phyloP scores from a whole-genome alignment of 805 yeast species.

The Saccharomycodes ludwigii region DNA sequence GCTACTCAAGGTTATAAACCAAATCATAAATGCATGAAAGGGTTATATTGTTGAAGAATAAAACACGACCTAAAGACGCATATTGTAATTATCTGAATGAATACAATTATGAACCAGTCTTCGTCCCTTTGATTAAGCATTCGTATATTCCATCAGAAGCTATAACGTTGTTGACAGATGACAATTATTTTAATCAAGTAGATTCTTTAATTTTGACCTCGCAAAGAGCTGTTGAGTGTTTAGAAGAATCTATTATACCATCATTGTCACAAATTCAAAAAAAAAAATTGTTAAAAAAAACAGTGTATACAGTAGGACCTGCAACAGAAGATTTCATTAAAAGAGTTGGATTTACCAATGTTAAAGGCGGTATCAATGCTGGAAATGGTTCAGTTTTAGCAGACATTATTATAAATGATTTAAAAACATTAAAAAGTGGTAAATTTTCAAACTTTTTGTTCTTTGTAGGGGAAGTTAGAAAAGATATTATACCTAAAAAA shows the following conservation, averaged over 20 bases:
- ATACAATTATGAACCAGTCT: conserved; percentile 32
- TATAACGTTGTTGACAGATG: conserved; percentile 30
- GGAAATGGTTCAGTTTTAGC: conserved; percentile 74
- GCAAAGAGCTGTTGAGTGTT: conserved; percentile 81
- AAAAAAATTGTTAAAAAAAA: conserved; percentile 30
- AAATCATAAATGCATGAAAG: conserved; percentile 7
- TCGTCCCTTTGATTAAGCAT: conserved; percentile 68
- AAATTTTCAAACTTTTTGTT: conserved; percentile 55
- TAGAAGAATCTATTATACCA: conserved; percentile 34
- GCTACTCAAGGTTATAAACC: too few species aligned
- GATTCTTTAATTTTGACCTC: conserved; percentile 68
- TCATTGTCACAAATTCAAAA: conserved; percentile 9
- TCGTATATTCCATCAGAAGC: conserved; percentile 37
- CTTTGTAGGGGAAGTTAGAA: conserved; percentile 76
- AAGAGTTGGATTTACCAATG: conserved; percentile 50
- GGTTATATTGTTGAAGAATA: conserved; percentile 56
- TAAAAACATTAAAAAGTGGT: too few species aligned
- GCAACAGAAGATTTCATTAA: conserved; percentile 56
- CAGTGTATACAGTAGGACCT: conserved; percentile 84
- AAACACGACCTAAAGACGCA: conserved; percentile 55
- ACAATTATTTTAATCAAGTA: conserved; percentile 27
- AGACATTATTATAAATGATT: conserved; percentile 39
- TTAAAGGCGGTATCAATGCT: conserved; percentile 62
- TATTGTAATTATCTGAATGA: conserved; percentile 35
- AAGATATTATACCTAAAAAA: conserved; percentile 65